Percentiles rank a stretch among this genome's conserved stretches.
Conservation (phyloP, 768 basidiomycete species). For the Hygrophorus russula region DNA sequence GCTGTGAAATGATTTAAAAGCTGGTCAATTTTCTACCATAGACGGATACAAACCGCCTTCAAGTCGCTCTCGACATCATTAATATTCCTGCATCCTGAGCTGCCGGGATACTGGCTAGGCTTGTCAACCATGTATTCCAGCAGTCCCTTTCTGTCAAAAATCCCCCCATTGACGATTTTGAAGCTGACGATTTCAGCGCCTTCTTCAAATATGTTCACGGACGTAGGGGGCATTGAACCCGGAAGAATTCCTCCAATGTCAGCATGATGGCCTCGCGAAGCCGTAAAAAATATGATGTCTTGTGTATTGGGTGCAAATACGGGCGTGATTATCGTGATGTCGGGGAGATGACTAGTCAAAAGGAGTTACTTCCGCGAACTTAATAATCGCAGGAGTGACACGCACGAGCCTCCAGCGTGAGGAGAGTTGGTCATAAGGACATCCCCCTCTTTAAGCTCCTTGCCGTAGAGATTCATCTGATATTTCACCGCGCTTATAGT, state of each 20-base stretch:
- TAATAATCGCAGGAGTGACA: slow-evolving; percentile 9
- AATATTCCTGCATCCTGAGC: slow-evolving; percentile 80
- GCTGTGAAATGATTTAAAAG: slow-evolving; percentile 29
- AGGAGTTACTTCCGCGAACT: neutral
- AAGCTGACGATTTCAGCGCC: slow-evolving; percentile 87
- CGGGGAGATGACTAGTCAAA: slow-evolving; percentile 46
- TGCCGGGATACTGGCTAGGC: slow-evolving; percentile 73
- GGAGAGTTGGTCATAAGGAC: slow-evolving; percentile 92
- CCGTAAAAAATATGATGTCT: slow-evolving; percentile 87
- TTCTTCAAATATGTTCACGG: slow-evolving; percentile 85
- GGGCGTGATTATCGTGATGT: slow-evolving; percentile 90
- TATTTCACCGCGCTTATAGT: slow-evolving; percentile 67
- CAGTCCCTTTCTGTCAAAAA: slow-evolving; percentile 70
- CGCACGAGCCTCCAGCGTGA: slow-evolving; percentile 78
- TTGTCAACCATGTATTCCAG: slow-evolving; percentile 72
- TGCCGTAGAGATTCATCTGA: slow-evolving; percentile 71
- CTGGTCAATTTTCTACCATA: neutral
- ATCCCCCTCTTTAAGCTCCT: slow-evolving; percentile 75
- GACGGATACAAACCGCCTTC: slow-evolving; percentile 53
- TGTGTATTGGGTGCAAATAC: slow-evolving; percentile 59
- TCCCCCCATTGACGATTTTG: slow-evolving; percentile 78
- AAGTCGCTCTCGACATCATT: slow-evolving; percentile 87
- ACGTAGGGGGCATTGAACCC: slow-evolving; percentile 93
- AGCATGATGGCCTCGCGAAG: slow-evolving; percentile 89
- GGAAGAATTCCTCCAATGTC: slow-evolving; percentile 91